These are phyloP conservation scores for Arabis hirsuta DNA, from an alignment of 345 rosid species.

Conservation along the genomic window DNA sequence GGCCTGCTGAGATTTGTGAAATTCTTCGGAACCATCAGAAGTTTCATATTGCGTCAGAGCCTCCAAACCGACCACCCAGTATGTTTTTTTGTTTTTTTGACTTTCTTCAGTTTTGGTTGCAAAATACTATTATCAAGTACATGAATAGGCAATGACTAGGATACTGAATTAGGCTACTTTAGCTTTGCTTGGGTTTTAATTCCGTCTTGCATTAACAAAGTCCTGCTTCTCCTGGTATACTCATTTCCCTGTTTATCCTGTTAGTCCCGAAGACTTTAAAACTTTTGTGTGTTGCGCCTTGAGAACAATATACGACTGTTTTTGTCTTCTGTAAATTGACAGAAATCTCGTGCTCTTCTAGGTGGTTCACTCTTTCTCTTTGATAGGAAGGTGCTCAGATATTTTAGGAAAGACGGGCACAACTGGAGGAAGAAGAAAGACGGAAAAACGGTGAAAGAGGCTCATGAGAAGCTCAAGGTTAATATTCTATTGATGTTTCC, in stretches of 20 bases:
- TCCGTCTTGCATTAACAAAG: conserved; percentile 19
- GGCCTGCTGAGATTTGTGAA: conserved; percentile 97
- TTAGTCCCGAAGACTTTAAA: background rate
- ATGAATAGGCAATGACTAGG: background rate
- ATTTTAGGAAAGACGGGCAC: conserved; percentile 92
- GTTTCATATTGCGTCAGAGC: conserved; percentile 76
- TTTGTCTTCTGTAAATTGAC: conserved; percentile 29
- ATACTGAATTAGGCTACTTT: background rate
- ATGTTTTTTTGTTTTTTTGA: conserved; percentile 42
- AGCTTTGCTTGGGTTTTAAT: background rate
- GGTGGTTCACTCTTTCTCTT: conserved; percentile 88
- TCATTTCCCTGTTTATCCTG: conserved; percentile 4
- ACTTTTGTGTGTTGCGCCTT: conserved; percentile 14
- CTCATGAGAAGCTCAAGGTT: conserved; percentile 99
- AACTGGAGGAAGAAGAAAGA: conserved; percentile 95
- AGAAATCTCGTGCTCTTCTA: conserved; percentile 45
- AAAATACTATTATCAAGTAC: background rate
- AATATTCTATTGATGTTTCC: conserved; percentile 41
- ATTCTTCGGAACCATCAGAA: conserved; percentile 81
- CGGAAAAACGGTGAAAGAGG: conserved; percentile 95
- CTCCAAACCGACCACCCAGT: conserved; percentile 84
- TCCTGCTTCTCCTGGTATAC: conserved; percentile 5
- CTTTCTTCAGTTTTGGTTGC: background rate
- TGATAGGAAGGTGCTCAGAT: conserved; percentile 82
- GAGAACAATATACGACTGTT: conserved; percentile 5